phyloP scores from a whole-genome alignment of 257 asterid genomes.

The Catharanthus roseus region DNA sequence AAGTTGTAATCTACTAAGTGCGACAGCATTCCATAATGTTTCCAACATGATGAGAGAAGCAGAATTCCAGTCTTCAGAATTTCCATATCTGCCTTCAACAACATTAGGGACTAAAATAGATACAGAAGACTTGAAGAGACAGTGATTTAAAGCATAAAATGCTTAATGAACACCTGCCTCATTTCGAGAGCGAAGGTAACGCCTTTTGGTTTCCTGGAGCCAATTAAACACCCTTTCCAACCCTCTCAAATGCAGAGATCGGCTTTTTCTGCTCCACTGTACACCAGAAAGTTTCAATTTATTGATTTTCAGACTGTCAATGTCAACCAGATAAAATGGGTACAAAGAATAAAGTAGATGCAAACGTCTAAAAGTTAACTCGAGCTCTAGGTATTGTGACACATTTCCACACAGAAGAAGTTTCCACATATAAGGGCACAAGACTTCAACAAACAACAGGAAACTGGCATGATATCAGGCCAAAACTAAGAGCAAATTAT shows the following conservation, averaged over 20 bases:
- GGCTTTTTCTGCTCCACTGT: conserved; percentile 94
- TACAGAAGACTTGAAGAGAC: conserved; percentile 19
- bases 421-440: background rate
- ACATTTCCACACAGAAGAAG: conserved; percentile 8
- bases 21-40: conserved; percentile 77
- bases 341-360: background rate
- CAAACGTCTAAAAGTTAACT: background rate
- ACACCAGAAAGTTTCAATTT: conserved; percentile 7
- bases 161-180: conserved; percentile 52
- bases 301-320: background rate
- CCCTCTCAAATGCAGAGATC: conserved; percentile 78
- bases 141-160: conserved; percentile 6
- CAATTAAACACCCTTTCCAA: conserved; percentile 67
- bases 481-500: background rate
- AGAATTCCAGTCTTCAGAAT: conserved; percentile 56
- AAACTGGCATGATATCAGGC: background rate
- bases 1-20: conserved; percentile 58
- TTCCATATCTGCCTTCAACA: conserved; percentile 46
- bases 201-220: conserved; percentile 56
- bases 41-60: conserved; percentile 94
- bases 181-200: conserved; percentile 39
- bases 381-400: background rate
- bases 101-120: conserved; percentile 17
- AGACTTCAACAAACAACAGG: background rate
- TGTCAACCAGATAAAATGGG: background rate